Base-by-base conservation (phyloP, 2,329 filamentous ascomycete genomes). In the Blastomyces gilchristii region DNA sequence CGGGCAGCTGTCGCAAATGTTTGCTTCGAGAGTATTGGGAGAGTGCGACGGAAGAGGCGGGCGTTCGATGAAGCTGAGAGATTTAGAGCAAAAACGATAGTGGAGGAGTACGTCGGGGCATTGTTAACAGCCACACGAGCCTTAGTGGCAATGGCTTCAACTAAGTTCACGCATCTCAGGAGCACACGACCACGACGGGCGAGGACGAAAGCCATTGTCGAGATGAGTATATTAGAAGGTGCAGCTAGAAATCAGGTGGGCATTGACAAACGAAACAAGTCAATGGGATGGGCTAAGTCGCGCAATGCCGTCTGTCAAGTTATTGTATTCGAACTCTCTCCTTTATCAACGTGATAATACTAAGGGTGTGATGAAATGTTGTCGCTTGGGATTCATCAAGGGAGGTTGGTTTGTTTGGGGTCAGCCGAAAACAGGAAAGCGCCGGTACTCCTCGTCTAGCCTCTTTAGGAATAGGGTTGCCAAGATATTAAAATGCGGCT, bases 1-100 rank as follows among this genome's bases (percentile, higher is more conserved):
- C 52, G 68, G 43, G 70, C 70, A 34, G 71, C 64, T 49, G 73
- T 73, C n/a, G 73, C 72, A 67, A 74, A 75, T 43, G 68, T 68
- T 62, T 68, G 65, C 63, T 68, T 69, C 31, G 70, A 66, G 39
- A 65, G 64, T 31, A 67, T 63, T 18, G 69, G 68, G 56, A 69
- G 67, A n/a, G 63, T 61, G 57, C 62, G 63, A 5, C 64, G 39
- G 9, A 66, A 61, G 61, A 63, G 64, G 18, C 65, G 39, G 63
- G 57, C 50, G 53, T 43, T 58, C 2, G 45, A n/a, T 1, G 54
- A 25, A 14, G 50, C 34, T 47, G 57, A 56, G 28, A 57, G 62
- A 25, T 28, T 57, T 41, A 25, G 61, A 57, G 39, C 53, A 28
- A 39, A 57, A 45, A 31, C 47, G 28, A 47, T 52, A 11, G 49